A percentile compares a stretch with the other conserved stretches of the same genome.
phyloP scores from a whole-genome alignment of 2,329 filamentous ascomycete genomes.

The Mycosphaerelloides madeirae region DNA sequence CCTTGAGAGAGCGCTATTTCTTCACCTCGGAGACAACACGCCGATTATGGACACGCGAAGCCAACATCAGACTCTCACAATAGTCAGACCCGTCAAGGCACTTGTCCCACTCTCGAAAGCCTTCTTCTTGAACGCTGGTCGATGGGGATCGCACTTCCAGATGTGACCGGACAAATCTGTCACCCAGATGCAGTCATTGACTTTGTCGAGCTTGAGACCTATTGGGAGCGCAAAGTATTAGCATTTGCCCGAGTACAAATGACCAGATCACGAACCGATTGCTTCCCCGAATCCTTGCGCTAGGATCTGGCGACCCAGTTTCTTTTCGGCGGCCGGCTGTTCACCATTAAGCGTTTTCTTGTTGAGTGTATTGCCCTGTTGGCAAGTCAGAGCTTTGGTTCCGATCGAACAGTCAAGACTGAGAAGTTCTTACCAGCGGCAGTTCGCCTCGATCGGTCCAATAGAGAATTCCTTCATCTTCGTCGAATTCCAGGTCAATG shows the following conservation, averaged over 20 bases:
- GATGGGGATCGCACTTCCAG: constrained; percentile 9
- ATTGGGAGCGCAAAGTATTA: no score
- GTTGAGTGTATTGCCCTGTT: constrained; percentile 5
- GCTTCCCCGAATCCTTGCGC: constrained; percentile 1
- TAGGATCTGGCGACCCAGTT: neutral
- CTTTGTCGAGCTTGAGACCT: constrained; percentile 4
- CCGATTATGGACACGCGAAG: no score
- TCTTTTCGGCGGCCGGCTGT: neutral
- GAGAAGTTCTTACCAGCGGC: neutral
- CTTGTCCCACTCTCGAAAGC: constrained; percentile 5
- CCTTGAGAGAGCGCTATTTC: no score
- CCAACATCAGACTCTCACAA: no score
- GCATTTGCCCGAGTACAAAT: no score
- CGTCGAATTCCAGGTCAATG: constrained; percentile 55
- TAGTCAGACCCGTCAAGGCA: constrained; percentile 7
- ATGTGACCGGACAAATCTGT: constrained; percentile 7
- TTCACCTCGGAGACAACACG: no score
- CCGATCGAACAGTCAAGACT: no score
- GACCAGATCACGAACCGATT: neutral
- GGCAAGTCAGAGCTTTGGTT: no score
- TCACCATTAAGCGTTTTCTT: constrained; percentile 1
- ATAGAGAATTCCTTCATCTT: constrained; percentile 44
- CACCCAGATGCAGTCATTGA: constrained; percentile 2
- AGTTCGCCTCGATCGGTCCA: constrained; percentile 59
- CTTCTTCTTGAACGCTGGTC: constrained; percentile 8